A percentile compares a stretch with the other conserved stretches of the same genome.
phyloP scores from a whole-genome alignment of 2,329 filamentous ascomycete genomes.

The Leptographium flavum region DNA sequence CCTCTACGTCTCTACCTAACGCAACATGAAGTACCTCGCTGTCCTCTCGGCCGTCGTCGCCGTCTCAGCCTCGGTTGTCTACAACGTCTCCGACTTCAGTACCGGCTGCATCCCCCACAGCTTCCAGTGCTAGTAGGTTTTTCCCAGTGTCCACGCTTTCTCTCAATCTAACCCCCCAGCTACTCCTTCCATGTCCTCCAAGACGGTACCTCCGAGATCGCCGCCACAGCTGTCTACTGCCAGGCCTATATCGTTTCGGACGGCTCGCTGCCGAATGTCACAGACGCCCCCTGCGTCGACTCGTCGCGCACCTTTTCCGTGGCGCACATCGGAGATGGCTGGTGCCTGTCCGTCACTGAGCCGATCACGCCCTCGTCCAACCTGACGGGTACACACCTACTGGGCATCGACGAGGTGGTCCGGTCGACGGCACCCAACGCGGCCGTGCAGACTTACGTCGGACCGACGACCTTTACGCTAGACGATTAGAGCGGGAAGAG shows the following conservation, averaged over 20 bases:
- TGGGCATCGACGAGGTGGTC: too few species aligned
- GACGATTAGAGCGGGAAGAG: too few species aligned
- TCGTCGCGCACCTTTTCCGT: conserved; percentile 2
- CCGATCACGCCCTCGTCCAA: too few species aligned
- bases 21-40: conserved; percentile 1
- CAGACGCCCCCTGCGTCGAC: not conserved
- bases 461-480: too few species aligned
- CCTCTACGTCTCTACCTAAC: too few species aligned
- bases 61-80: not conserved
- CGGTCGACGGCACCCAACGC: too few species aligned
- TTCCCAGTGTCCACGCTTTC: not conserved
- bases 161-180: not conserved
- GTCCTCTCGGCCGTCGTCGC: not conserved
- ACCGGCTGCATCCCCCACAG: conserved; percentile 1
- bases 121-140: not conserved
- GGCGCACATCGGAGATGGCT: not conserved
- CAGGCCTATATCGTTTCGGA: not conserved
- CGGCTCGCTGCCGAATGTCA: not conserved
- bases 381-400: too few species aligned
- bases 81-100: not conserved
- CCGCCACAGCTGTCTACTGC: not conserved
- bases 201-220: not conserved
- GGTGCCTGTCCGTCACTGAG: not conserved
- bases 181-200: not conserved
- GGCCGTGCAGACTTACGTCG: too few species aligned